These are phyloP conservation scores for Chenopodium quinoa DNA, from an alignment of 148 eudicot genomes.

Conservation along the genomic window DNA sequence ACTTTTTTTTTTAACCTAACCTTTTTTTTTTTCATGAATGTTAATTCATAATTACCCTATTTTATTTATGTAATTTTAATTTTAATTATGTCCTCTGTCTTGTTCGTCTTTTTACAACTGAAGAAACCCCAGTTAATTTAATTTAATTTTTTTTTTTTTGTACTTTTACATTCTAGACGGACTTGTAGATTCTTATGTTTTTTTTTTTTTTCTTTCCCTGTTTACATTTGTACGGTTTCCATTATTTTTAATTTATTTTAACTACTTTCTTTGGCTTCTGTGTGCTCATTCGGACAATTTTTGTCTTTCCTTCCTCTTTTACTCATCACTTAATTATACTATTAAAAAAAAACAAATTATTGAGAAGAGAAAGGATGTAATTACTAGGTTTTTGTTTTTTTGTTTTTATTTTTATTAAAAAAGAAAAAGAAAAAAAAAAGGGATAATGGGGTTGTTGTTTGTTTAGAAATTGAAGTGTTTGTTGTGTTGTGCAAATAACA, in stretches of 20 bases:
- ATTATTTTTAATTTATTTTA: no score
- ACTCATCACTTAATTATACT: not conserved
- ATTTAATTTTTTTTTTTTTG: not conserved
- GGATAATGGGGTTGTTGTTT: not conserved
- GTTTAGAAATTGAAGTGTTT: not conserved
- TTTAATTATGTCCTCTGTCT: not conserved
- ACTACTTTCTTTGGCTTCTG: constrained; percentile 9
- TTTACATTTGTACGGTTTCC: constrained; percentile 13
- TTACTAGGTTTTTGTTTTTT: no score
- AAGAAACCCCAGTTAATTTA: constrained; percentile 4
- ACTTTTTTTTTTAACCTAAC: no score
- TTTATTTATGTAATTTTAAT: not conserved
- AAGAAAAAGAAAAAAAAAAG: no score
- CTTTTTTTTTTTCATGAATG: no score
- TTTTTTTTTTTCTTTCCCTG: not conserved
- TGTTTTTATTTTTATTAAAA: no score
- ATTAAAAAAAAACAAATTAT: no score
- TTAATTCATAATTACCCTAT: not conserved
- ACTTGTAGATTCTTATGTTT: not conserved
- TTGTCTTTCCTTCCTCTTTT: not conserved
- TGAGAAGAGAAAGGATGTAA: no score
- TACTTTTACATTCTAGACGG: constrained; percentile 19
- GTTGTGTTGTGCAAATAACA: not conserved
- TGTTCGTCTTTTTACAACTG: no score
- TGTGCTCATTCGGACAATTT: not conserved